Evolutionary conservation across 2,329 filamentous ascomycete genomes (phyloP).

Genomic region (Venturia carpophila): DNA sequence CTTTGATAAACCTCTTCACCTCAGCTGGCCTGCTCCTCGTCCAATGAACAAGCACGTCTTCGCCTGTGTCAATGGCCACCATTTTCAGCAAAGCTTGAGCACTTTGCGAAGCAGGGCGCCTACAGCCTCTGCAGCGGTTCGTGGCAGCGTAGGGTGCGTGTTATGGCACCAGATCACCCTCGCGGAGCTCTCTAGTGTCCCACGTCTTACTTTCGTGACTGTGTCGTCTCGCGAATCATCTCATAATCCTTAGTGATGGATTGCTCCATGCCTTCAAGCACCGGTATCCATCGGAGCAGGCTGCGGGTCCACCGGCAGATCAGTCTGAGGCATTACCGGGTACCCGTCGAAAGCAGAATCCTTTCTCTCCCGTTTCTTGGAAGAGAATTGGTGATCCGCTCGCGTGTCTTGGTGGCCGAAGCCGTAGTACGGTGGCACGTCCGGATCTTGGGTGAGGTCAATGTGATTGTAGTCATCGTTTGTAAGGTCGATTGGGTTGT

Average conservation of each 20-base stretch:
- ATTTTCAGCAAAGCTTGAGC: background rate
- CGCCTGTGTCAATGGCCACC: no score
- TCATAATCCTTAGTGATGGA: background rate
- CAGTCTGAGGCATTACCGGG: background rate
- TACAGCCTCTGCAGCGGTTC: background rate
- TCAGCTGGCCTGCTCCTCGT: no score
- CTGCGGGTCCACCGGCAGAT: background rate
- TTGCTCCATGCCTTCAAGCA: background rate
- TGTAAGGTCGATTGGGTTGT: conserved; percentile 2
- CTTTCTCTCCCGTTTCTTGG: background rate
- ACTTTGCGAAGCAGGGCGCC: no score
- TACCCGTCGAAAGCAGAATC: background rate
- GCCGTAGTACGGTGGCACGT: background rate
- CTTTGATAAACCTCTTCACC: no score
- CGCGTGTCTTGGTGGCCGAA: background rate
- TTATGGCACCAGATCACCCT: background rate
- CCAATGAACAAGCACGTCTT: no score
- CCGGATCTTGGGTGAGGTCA: background rate
- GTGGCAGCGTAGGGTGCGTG: background rate
- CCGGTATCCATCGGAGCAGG: background rate
- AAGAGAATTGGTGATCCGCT: background rate
- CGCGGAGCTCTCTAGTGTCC: background rate
- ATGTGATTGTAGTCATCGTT: background rate
- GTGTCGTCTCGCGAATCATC: no score
- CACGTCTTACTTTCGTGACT: background rate